Evolutionary conservation across 768 basidiomycete genomes (phyloP), one percentile per base, ranked within the genome.

Genomic region (Leccinum disarticulatum): DNA sequence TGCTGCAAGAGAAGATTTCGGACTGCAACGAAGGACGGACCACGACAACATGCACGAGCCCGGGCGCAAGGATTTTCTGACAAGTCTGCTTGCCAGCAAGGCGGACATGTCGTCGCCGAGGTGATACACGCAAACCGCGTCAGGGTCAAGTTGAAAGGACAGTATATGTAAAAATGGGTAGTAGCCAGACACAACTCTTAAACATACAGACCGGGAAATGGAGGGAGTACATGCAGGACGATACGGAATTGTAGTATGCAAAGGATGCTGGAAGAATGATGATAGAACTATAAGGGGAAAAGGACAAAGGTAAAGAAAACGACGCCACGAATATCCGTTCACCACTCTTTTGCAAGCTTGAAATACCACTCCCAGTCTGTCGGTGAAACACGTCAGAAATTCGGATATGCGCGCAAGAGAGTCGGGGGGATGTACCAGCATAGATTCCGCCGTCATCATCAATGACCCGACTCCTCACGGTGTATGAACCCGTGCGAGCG

Each of bases 291-390:
- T 27, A 19, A 13, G 11, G 14, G 41, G 38, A 38, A 41, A 25
- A 41, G 17, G 38, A n/a, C 38, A 41, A 43, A 43, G 41, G 41
- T 57, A 41, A 62, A 61, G 38, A 61, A 35, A 62, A 61, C 6
- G 41, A 59, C 61, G 54, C n/a, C n/a, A 43, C 41, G n/a, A 43
- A 41, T 35, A 48, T 25, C 33, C 50, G 52, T 73, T 79, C 72
- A 89, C 95, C 95, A 98, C 65, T 95, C 93, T 78, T 96, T 96
- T 48, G 81, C 86, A 60, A 98, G 82, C 73, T 93, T 96, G 82
- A 98, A 97, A 27, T 70, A 74, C 95, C 95, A 98, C 6, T 76
- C 74, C 74, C 74, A 74, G 27, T 74, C 73, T 74, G 47, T 35
- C 46, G 54, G 33, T 50, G 25, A 22, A 8, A 7, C 36, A 14